Base-by-base conservation (phyloP, 148 eudicot species). In the Vaccinium macrocarpon region DNA sequence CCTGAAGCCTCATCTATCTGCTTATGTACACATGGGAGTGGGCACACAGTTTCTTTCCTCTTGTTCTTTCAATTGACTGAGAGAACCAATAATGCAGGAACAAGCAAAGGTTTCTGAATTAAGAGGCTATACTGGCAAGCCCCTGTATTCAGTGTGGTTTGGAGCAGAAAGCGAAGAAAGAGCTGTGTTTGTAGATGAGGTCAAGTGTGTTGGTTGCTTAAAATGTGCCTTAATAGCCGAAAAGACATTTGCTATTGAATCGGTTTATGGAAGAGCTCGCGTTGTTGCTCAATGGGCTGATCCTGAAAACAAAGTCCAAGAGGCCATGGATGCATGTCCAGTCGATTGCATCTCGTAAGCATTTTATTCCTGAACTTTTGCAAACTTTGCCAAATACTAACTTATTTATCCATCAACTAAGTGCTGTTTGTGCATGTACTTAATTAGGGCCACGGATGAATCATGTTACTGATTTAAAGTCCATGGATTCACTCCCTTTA, bases 261-360 rank as follows among this genome's bases (percentile, higher is more conserved):
- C 98, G 0, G 91, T 86, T 51, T 92, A 94, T 66, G 98, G 98
- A 42, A 92, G 98, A 83, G 98, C 98, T 32, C 88, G 98, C 16
- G 98, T 91, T 32, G 93, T 96, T 68, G 91, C 94, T 53, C 98
- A 96, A 78, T 96, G 98, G 98, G 98, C 98, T 84, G 98, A 96
- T 89, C 91, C 98, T 25, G 94, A 94, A 79, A 73, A 82, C 83
- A 90, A 90, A 76, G 93, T 96, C 78, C 95, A 92, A 16, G 93
- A 93, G 73, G 92, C 98, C 72, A 92, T 96, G 8, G 98, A 89
- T 23, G 89, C 95, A 19, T 96, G 98, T 81, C 98, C 98, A 11
- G 97, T 96, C 70, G 89, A 90, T 84, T 96, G 98, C 95, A 96
- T 96, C 88, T 90, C 97, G 98, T 96, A 91, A 76, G 79, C 15